phyloP scores from a whole-genome alignment of 2,329 filamentous ascomycete genomes.

The Trichoderma gracile region DNA sequence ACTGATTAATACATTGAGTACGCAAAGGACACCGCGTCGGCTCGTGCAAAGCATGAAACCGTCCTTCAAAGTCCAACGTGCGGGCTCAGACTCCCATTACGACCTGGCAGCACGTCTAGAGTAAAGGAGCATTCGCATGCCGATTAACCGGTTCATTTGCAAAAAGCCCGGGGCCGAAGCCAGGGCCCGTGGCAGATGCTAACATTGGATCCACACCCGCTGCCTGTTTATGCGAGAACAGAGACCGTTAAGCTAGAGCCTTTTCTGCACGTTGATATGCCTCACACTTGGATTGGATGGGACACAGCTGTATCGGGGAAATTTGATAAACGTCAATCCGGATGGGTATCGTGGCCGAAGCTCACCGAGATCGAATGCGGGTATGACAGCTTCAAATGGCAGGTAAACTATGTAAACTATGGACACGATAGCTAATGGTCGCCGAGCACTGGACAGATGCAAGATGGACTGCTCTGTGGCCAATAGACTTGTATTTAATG shows the following conservation, averaged over 20 bases:
- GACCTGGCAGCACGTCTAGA: background rate
- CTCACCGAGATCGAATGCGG: background rate
- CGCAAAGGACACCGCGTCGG: too few species aligned
- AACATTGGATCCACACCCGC: slow-evolving; percentile 3
- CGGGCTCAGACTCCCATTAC: background rate
- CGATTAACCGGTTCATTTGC: slow-evolving; percentile 14
- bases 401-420: slow-evolving; percentile 3
- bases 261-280: slow-evolving; percentile 10
- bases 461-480: too few species aligned
- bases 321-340: background rate
- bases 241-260: background rate
- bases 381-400: background rate
- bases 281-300: slow-evolving; percentile 5
- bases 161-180: slow-evolving; percentile 4
- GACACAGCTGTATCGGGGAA: background rate
- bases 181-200: background rate
- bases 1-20: too few species aligned
- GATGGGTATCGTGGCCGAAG: slow-evolving; percentile 4
- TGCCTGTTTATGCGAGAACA: background rate
- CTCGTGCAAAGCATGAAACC: too few species aligned
- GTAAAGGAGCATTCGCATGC: background rate
- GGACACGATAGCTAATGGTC: background rate
- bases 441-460: background rate
- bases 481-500: background rate
- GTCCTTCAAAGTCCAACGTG: background rate